phyloP scores from a whole-genome alignment of 2,329 filamentous ascomycete species.

The Diaporthe velutina region DNA sequence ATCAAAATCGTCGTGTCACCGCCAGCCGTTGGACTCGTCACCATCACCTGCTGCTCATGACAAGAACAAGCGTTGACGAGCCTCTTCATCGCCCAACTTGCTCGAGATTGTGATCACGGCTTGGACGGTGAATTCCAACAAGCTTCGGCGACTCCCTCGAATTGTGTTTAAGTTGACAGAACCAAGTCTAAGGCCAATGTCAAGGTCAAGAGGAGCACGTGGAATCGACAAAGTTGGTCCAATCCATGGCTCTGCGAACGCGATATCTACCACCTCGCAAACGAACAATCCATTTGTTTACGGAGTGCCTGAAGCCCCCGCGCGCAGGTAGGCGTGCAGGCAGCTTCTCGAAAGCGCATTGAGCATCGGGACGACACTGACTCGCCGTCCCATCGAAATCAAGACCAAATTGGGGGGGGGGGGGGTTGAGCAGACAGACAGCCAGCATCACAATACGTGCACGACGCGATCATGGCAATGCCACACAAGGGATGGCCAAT shows the following conservation, averaged over 20 bases:
- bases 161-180: not conserved
- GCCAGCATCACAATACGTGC: not conserved
- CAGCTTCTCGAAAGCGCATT: conserved; percentile 7
- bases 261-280: not conserved
- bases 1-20: not conserved
- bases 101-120: not conserved
- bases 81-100: not conserved
- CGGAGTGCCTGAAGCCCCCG: not conserved
- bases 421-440: not conserved
- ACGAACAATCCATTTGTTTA: not conserved
- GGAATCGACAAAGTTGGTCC: conserved; percentile 8
- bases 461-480: not conserved
- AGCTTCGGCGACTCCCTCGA: not conserved
- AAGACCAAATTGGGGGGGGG: not conserved
- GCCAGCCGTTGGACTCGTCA: not conserved
- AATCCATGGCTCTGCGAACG: not conserved
- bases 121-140: not conserved
- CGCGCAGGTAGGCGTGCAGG: not conserved
- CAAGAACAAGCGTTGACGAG: not conserved
- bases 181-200: not conserved
- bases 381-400: not conserved
- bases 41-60: not conserved
- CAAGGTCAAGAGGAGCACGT: conserved; percentile 3
- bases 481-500: not conserved
- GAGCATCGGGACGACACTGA: conserved; percentile 3